Percentiles rank a stretch among this genome's conserved stretches.
These are phyloP conservation scores for Stevia rebaudiana DNA, from an alignment of 140 eudicot species.

Conservation along the genomic window DNA sequence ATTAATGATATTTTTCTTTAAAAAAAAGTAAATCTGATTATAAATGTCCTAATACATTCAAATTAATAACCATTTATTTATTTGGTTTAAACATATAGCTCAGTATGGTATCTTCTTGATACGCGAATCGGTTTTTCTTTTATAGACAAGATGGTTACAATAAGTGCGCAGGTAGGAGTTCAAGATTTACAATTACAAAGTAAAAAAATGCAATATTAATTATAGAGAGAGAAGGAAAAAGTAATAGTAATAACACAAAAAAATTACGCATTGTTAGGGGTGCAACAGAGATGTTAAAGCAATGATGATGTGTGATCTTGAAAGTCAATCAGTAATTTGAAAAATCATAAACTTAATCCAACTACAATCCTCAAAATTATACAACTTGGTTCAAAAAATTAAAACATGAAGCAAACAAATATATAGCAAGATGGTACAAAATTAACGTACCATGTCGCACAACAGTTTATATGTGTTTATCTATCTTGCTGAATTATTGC, in stretches of 20 bases:
- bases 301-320: neutral
- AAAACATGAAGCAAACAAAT: slow-evolving; percentile 14
- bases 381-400: neutral
- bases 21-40: neutral
- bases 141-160: neutral
- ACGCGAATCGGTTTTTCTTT: neutral
- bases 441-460: neutral
- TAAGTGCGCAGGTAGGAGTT: neutral
- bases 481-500: neutral
- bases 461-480: neutral
- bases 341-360: neutral
- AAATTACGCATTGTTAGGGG: neutral
- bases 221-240: neutral
- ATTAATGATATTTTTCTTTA: neutral
- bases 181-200: neutral
- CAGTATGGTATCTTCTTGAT: slow-evolving; percentile 1
- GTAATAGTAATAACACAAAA: neutral
- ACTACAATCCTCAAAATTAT: neutral
- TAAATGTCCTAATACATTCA: neutral
- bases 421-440: neutral
- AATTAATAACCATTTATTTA: neutral
- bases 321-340: neutral
- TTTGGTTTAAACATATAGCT: neutral
- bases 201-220: neutral
- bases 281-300: neutral